Evolutionary conservation across 2,329 filamentous ascomycete species (phyloP).

Genomic region (Cytospora chrysosperma): DNA sequence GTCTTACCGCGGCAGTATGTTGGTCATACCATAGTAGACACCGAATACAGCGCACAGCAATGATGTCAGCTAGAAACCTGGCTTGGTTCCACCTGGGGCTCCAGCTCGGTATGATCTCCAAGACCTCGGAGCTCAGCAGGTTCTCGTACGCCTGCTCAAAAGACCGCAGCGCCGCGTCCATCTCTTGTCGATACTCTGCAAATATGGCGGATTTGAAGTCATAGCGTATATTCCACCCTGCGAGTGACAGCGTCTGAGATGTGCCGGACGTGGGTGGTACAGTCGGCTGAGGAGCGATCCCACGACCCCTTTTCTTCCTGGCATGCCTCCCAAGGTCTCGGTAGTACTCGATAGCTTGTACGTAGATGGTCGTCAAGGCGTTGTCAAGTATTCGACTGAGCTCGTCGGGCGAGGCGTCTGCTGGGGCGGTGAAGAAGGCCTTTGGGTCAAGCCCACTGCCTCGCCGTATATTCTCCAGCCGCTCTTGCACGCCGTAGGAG

Average conservation of each 20-base stretch:
- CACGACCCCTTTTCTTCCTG: conserved; percentile 81
- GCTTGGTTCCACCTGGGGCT: conserved; percentile 88
- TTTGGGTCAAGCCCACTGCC: conserved; percentile 80
- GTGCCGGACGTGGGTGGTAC: conserved; percentile 80
- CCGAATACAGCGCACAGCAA: conserved; percentile 77
- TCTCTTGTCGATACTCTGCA: conserved; percentile 89
- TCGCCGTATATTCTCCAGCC: conserved; percentile 75
- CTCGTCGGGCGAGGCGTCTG: conserved; percentile 68
- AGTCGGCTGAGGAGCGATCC: conserved; percentile 75
- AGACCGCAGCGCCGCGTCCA: conserved; percentile 80
- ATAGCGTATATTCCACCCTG: conserved; percentile 91
- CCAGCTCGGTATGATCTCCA: conserved; percentile 89
- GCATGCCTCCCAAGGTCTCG: conserved; percentile 90
- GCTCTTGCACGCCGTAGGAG: conserved; percentile 58
- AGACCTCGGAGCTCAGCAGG: conserved; percentile 76
- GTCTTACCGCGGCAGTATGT: conserved; percentile 74
- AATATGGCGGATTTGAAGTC: conserved; percentile 92
- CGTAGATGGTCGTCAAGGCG: conserved; percentile 71
- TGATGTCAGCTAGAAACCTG: conserved; percentile 78
- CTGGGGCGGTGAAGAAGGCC: conserved; percentile 80
- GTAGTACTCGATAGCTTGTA: conserved; percentile 83
- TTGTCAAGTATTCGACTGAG: conserved; percentile 71
- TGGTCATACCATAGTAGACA: conserved; percentile 79
- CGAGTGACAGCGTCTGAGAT: conserved; percentile 78
- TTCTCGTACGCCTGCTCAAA: conserved; percentile 86